Evolutionary conservation across 768 basidiomycete species (phyloP).

Genomic region (Lentinula lateritia): DNA sequence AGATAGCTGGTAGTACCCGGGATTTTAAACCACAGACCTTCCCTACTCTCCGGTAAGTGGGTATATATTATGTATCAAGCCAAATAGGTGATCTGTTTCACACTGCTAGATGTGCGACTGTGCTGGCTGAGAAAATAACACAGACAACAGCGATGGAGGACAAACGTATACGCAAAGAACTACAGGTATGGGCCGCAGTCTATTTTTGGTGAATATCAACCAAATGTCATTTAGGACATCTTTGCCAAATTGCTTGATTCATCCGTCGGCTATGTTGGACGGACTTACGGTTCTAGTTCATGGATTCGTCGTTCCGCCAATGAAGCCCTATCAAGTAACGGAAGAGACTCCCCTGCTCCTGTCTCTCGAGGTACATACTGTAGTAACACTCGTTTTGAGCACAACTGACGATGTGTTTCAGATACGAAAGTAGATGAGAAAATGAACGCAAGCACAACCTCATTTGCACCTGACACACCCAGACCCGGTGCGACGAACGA

Average conservation of each 20-base stretch:
- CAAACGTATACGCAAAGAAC: conserved; percentile 77
- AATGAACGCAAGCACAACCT: conserved; percentile 35
- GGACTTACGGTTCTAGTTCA: conserved; percentile 67
- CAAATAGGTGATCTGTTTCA: conserved; percentile 3
- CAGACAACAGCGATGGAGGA: conserved; percentile 94
- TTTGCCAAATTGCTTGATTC: conserved; percentile 83
- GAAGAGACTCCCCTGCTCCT: conserved; percentile 64
- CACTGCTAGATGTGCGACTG: conserved; percentile 58
- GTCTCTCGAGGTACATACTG: conserved; percentile 20
- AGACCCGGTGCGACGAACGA: conserved; percentile 34
- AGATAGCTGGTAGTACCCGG: conserved; percentile 58
- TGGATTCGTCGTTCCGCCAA: conserved; percentile 73
- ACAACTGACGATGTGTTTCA: conserved; percentile 4
- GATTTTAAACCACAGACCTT: conserved; percentile 72
- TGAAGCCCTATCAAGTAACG: conserved; percentile 56
- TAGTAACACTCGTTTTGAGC: neutral
- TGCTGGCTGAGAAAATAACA: conserved; percentile 75
- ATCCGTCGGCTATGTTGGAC: conserved; percentile 67
- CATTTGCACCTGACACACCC: conserved; percentile 27
- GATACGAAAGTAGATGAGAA: conserved; percentile 63
- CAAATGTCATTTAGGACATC: conserved; percentile 48
- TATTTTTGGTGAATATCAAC: neutral
- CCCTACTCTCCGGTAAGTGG: conserved; percentile 60
- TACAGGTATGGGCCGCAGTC: conserved; percentile 50
- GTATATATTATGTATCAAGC: neutral